These are phyloP conservation scores for Maudiozyma pseudohumilis DNA, from an alignment of 805 yeast species.

Conservation along the genomic window DNA sequence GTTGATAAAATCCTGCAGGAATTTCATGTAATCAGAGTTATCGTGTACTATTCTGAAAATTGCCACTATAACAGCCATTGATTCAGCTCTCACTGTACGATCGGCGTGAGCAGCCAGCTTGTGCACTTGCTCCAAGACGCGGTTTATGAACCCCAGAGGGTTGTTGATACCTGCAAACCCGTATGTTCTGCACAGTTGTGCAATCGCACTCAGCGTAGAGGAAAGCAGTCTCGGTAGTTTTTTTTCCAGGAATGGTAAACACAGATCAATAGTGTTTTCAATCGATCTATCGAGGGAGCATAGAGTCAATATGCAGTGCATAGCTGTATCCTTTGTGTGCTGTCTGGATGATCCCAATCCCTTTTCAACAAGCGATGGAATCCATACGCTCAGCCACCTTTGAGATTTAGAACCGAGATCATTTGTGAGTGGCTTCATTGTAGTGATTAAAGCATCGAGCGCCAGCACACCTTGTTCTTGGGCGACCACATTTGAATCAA, in stretches of 20 bases:
- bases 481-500: constrained; percentile 83
- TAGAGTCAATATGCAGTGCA: constrained; percentile 50
- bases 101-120: constrained; percentile 80
- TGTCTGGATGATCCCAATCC: constrained; percentile 68
- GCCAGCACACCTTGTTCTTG: constrained; percentile 71
- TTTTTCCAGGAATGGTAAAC: constrained; percentile 50
- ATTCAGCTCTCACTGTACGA: constrained; percentile 71
- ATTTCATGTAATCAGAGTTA: constrained; percentile 26
- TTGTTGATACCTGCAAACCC: constrained; percentile 13
- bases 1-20: constrained; percentile 49
- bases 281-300: constrained; percentile 61
- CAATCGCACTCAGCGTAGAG: constrained; percentile 49
- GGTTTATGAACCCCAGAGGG: constrained; percentile 3
- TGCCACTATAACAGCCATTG: constrained; percentile 58
- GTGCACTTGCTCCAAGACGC: constrained; percentile 50
- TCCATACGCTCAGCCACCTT: constrained; percentile 10
- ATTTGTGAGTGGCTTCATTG: constrained; percentile 3
- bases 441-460: constrained; percentile 33
- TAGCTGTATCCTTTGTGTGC: constrained; percentile 57
- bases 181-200: constrained; percentile 38
- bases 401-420: background rate
- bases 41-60: constrained; percentile 66
- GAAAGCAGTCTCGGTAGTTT: constrained; percentile 71
- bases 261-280: constrained; percentile 48
- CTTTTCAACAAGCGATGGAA: constrained; percentile 56